A percentile compares a stretch with the other conserved stretches of the same genome.
phyloP scores from a whole-genome alignment of 352 stramenopile species.

The Labyrinthula sp. region DNA sequence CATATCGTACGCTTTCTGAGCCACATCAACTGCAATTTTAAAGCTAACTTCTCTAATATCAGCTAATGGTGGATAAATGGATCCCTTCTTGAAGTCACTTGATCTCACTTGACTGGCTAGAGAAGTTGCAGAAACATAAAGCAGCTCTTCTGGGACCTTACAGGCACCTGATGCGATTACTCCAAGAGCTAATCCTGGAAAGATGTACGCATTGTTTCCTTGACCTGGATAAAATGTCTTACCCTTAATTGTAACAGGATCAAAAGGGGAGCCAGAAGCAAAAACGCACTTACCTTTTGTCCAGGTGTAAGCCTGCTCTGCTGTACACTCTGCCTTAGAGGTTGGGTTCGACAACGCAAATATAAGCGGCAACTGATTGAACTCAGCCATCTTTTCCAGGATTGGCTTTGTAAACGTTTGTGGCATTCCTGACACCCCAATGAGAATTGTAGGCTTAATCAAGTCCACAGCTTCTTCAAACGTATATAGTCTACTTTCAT shows the following conservation, averaged over 20 bases:
- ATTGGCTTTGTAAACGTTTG: constrained; percentile 64
- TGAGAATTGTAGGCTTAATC: constrained; percentile 72
- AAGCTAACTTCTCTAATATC: constrained; percentile 32
- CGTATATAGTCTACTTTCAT: constrained; percentile 1
- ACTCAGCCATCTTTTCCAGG: constrained; percentile 64
- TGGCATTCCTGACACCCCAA: constrained; percentile 63
- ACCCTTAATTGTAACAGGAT: constrained; percentile 37
- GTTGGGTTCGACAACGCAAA: constrained; percentile 89
- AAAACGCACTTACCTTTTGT: constrained; percentile 79
- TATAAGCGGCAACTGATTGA: constrained; percentile 62
- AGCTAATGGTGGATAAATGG: constrained; percentile 49
- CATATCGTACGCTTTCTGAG: constrained; percentile 15
- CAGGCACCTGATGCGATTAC: constrained; percentile 57
- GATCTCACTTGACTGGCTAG: constrained; percentile 28
- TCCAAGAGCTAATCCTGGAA: constrained; percentile 76
- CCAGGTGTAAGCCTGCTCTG: constrained; percentile 81
- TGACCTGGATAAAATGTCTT: constrained; percentile 56
- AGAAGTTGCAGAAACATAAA: constrained; percentile 35
- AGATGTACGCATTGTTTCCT: constrained; percentile 89
- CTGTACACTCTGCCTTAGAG: constrained; percentile 77
- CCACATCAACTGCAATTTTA: constrained; percentile 10
- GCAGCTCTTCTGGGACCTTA: constrained; percentile 45
- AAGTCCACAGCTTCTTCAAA: constrained; percentile 39
- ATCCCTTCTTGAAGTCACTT: constrained; percentile 41
- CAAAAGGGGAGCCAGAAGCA: constrained; percentile 77